Percentiles rank a stretch among this genome's conserved stretches.
Conservation (phyloP, 495 filamentous ascomycete species). For the Xylaria sp. region DNA sequence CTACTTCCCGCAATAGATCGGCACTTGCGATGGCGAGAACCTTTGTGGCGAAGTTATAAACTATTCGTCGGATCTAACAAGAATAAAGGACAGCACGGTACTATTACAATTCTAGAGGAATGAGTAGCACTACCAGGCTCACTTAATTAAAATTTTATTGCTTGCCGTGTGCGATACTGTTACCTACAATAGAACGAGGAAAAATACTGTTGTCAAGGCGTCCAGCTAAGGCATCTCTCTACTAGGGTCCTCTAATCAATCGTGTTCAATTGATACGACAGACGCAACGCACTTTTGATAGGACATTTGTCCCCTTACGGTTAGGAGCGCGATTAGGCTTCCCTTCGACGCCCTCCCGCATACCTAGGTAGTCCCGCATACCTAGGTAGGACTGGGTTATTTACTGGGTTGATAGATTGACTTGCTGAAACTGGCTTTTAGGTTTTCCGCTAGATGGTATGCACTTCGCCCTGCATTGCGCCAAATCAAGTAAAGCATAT, state of each 20-base stretch:
- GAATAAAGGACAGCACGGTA: not conserved
- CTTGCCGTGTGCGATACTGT: not conserved
- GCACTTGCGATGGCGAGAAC: not conserved
- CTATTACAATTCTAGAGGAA: not conserved
- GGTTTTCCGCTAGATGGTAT: not conserved
- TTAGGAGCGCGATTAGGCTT: slow-evolving; percentile 3
- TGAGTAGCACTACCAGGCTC: not conserved
- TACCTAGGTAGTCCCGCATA: no score
- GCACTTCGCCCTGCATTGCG: not conserved
- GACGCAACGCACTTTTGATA: slow-evolving; percentile 4
- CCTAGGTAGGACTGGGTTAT: not conserved
- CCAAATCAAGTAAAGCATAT: not conserved
- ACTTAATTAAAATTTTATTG: not conserved
- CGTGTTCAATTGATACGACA: not conserved
- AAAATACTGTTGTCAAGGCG: not conserved
- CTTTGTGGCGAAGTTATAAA: not conserved
- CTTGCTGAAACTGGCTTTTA: not conserved
- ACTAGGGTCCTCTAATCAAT: not conserved
- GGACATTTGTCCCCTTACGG: slow-evolving; percentile 5
- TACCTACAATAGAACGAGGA: not conserved
- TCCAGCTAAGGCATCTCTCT: not conserved
- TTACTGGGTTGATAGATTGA: slow-evolving; percentile 8
- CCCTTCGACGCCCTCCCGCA: not conserved
- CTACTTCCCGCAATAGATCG: not conserved
- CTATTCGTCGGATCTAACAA: not conserved